Conservation (phyloP, 306 rosid species). For the Vigna mungo region DNA sequence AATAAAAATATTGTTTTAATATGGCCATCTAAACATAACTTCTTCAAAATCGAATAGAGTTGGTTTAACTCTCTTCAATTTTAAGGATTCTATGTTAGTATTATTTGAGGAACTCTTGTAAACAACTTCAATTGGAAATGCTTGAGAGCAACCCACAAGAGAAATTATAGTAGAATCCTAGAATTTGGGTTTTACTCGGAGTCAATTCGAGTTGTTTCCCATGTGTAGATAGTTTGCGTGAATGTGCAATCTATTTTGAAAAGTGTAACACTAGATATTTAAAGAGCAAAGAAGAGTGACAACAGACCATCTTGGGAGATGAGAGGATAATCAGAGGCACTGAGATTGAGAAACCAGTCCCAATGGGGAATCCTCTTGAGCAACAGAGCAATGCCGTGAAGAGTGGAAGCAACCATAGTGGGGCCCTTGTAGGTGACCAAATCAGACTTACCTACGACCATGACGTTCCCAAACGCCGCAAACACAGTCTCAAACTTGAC, state of each 20-base stretch:
- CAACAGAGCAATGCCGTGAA: constrained; percentile 75
- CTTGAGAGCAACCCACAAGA: neutral
- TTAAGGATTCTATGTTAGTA: too few species aligned
- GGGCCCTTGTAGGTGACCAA: constrained; percentile 86
- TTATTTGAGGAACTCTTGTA: too few species aligned
- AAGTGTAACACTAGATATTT: neutral
- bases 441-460: constrained; percentile 83
- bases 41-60: too few species aligned
- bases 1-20: too few species aligned
- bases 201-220: neutral
- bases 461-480: constrained; percentile 69
- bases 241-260: neutral
- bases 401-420: constrained; percentile 74
- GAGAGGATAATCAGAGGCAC: constrained; percentile 95
- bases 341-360: constrained; percentile 94
- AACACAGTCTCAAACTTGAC: constrained; percentile 61
- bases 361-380: constrained; percentile 70
- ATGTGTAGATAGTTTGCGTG: neutral
- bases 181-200: neutral
- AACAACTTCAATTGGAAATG: too few species aligned
- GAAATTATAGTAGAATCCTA: neutral
- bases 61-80: too few species aligned
- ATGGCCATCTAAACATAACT: too few species aligned
- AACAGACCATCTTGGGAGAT: constrained; percentile 72
- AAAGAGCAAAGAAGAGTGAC: neutral